phyloP scores from a whole-genome alignment of 129 eudicot genomes.

The Artemisia annua region DNA sequence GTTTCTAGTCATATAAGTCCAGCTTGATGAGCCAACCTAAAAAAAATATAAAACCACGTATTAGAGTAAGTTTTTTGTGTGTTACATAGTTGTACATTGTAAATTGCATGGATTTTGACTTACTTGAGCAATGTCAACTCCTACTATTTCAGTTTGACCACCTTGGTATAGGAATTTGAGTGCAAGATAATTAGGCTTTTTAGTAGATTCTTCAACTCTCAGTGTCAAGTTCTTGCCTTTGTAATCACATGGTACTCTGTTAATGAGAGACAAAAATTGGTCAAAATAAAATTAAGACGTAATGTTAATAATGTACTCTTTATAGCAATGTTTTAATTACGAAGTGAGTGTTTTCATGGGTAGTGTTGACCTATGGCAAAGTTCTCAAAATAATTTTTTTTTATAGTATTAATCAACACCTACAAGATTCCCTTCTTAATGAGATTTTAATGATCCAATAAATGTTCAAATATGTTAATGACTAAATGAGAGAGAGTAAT shows the following conservation, averaged over 20 bases:
- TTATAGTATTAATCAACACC: no score
- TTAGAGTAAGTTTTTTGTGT: slow-evolving; percentile 2
- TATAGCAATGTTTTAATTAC: not conserved
- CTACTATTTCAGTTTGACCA: slow-evolving; percentile 76
- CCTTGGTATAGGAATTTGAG: slow-evolving; percentile 73
- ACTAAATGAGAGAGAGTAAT: no score
- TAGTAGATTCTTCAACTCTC: slow-evolving; percentile 77
- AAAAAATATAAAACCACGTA: not conserved
- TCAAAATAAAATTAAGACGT: not conserved
- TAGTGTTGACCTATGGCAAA: no score
- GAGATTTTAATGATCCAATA: no score
- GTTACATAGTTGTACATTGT: not conserved
- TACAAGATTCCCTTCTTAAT: no score
- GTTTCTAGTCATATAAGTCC: slow-evolving; percentile 48
- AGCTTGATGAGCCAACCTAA: slow-evolving; percentile 65
- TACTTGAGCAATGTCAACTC: slow-evolving; percentile 66
- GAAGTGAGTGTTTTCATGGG: no score
- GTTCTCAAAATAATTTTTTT: no score
- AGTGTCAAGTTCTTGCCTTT: slow-evolving; percentile 57
- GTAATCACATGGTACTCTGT: slow-evolving; percentile 71
- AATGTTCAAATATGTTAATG: no score
- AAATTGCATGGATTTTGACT: not conserved
- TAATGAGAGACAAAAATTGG: not conserved
- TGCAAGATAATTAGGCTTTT: slow-evolving; percentile 68
- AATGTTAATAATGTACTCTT: not conserved